Percentiles rank a stretch among this genome's conserved stretches.
These are phyloP conservation scores for Diaporthe citri DNA, from an alignment of 2,329 filamentous ascomycete genomes.

Conservation along the genomic window DNA sequence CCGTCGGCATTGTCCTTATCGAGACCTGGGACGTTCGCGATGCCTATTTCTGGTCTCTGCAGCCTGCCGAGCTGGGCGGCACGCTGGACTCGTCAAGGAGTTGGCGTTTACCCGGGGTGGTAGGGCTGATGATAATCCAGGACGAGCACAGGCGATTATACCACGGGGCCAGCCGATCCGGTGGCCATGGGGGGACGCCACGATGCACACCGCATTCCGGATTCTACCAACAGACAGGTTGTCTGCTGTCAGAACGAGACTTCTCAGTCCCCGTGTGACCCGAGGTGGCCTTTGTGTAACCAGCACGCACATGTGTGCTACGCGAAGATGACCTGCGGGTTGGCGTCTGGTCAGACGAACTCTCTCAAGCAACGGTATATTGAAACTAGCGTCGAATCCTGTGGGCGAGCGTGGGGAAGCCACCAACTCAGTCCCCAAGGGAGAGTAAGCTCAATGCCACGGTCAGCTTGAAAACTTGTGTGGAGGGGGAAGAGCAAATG, in stretches of 20 bases:
- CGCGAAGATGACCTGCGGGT: slow-evolving; percentile 21
- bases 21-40: neutral
- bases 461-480: slow-evolving; percentile 15
- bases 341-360: slow-evolving; percentile 18
- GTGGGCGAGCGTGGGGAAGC: slow-evolving; percentile 9
- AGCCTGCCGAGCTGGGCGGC: neutral
- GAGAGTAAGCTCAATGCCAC: slow-evolving; percentile 9
- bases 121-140: slow-evolving; percentile 21
- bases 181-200: neutral
- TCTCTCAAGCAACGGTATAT: slow-evolving; percentile 10
- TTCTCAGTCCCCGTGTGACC: neutral
- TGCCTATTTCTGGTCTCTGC: neutral
- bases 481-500: slow-evolving; percentile 24
- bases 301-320: slow-evolving; percentile 2
- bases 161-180: slow-evolving; percentile 16
- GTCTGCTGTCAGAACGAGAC: slow-evolving; percentile 5
- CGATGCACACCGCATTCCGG: slow-evolving; percentile 14
- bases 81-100: neutral
- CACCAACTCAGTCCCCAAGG: neutral
- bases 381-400: slow-evolving; percentile 5
- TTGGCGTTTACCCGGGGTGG: neutral
- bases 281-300: neutral
- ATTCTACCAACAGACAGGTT: slow-evolving; percentile 2
- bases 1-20: neutral
- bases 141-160: neutral